Percentiles rank a stretch among this genome's conserved stretches.
phyloP scores from a whole-genome alignment of 1,284 basidiomycete genomes.

The Ganoderma lucidum region DNA sequence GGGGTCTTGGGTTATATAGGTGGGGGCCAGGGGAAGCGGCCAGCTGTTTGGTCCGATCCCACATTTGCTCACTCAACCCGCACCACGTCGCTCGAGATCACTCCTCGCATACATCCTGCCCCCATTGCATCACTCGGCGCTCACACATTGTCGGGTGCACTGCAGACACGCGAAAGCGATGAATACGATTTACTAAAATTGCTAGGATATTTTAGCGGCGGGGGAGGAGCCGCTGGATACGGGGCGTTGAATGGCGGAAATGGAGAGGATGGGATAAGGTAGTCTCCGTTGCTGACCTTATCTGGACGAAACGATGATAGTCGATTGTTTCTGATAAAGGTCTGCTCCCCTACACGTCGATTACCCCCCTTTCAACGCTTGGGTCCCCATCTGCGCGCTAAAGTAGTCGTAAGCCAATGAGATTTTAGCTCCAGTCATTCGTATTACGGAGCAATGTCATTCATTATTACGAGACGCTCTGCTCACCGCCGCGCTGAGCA shows the following conservation, averaged over 20 bases:
- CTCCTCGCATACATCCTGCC: constrained; percentile 24
- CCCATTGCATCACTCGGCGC: constrained; percentile 9
- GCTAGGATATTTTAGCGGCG: constrained; percentile 13
- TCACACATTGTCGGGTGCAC: background rate
- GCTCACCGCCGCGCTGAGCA: too few species aligned
- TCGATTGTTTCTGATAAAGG: too few species aligned
- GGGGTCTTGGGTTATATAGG: constrained; percentile 36
- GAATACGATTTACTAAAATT: background rate
- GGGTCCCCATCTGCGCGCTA: too few species aligned
- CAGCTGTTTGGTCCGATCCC: constrained; percentile 43
- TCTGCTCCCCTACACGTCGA: too few species aligned
- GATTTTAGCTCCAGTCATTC: too few species aligned
- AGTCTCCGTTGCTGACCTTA: too few species aligned
- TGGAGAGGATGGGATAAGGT: constrained; percentile 32
- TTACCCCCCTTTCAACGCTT: too few species aligned
- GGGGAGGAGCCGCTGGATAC: constrained; percentile 21
- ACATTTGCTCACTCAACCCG: constrained; percentile 35
- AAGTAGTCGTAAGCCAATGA: too few species aligned
- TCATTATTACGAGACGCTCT: too few species aligned
- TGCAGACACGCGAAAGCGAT: background rate
- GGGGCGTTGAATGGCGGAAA: constrained; percentile 34
- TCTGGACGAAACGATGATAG: too few species aligned
- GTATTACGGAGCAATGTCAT: too few species aligned
- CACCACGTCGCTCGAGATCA: constrained; percentile 27
- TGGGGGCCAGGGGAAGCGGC: constrained; percentile 39